Conservation (phyloP, 331 rosid species). For the Arachis monticola region DNA sequence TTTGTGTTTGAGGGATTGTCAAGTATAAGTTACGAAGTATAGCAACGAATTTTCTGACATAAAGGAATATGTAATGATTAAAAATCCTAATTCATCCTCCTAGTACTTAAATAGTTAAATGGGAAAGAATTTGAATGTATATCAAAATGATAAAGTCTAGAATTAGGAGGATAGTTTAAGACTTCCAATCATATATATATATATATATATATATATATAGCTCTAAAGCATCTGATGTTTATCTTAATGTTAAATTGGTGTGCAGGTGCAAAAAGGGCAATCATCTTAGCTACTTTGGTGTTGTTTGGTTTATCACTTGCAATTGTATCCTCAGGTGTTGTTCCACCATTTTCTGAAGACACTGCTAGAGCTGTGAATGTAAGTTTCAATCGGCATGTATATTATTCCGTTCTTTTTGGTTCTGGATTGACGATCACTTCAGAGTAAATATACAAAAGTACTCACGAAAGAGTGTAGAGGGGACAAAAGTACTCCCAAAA, state of each 20-base stretch:
- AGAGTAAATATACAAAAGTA: too few relatives aligned
- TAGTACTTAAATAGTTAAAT: too few relatives aligned
- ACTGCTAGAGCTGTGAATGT: slow-evolving; percentile 87
- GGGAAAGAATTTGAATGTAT: too few relatives aligned
- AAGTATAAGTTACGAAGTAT: slow-evolving; percentile 29
- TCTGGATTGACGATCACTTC: slow-evolving; percentile 10
- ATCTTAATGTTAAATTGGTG: slow-evolving; percentile 38
- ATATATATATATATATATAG: slow-evolving; percentile 12
- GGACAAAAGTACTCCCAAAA: too few relatives aligned
- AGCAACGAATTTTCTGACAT: neutral
- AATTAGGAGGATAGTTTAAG: too few relatives aligned
- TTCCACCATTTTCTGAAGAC: slow-evolving; percentile 81
- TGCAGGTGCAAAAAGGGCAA: slow-evolving; percentile 69
- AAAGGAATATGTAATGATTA: too few relatives aligned
- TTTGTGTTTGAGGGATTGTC: neutral
- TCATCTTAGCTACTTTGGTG: slow-evolving; percentile 61
- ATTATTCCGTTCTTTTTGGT: slow-evolving; percentile 12
- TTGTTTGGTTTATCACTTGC: slow-evolving; percentile 67
- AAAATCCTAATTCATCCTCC: too few relatives aligned
- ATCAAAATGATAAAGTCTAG: too few relatives aligned
- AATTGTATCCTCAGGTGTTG: slow-evolving; percentile 55
- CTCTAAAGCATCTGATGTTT: neutral
- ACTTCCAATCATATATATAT: neutral
- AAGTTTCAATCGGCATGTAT: slow-evolving; percentile 40
- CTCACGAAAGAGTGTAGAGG: too few relatives aligned